A percentile compares a stretch with the other conserved stretches of the same genome.
These are phyloP conservation scores for Cryptococcus deneoformans DNA, from an alignment of 1,284 basidiomycete genomes.

Conservation along the genomic window DNA sequence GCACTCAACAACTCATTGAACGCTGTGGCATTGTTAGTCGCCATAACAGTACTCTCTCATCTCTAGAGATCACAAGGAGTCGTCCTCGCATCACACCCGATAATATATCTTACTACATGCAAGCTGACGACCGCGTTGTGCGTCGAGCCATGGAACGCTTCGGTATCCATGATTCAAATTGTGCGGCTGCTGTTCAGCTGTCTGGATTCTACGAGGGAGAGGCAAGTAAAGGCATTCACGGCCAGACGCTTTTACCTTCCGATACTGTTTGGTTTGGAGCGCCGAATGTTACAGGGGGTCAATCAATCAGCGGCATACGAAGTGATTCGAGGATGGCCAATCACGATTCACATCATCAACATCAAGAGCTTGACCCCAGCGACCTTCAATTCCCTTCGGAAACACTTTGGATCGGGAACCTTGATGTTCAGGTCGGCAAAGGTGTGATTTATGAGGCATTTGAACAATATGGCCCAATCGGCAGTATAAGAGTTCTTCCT, in stretches of 20 bases:
- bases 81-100: conserved; percentile 55
- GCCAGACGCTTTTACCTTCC: no score
- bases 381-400: conserved; percentile 80
- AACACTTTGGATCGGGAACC: conserved; percentile 95
- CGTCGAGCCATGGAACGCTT: conserved; percentile 32
- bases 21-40: conserved; percentile 39
- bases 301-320: not conserved
- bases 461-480: conserved; percentile 93
- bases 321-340: conserved; percentile 40
- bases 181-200: no score
- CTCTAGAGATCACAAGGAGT: conserved; percentile 58
- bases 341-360: conserved; percentile 38
- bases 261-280: no score
- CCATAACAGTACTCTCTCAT: conserved; percentile 34
- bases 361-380: not conserved
- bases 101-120: conserved; percentile 66
- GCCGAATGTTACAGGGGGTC: no score
- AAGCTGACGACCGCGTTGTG: conserved; percentile 49
- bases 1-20: conserved; percentile 75
- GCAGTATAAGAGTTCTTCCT: conserved; percentile 86
- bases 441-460: conserved; percentile 94
- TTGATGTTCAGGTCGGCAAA: conserved; percentile 87
- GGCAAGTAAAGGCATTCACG: no score
- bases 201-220: no score
- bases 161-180: conserved; percentile 12